These are phyloP conservation scores for Lichtheimia corymbifera DNA, from an alignment of 371 early-diverging fungal genomes.

Conservation along the genomic window DNA sequence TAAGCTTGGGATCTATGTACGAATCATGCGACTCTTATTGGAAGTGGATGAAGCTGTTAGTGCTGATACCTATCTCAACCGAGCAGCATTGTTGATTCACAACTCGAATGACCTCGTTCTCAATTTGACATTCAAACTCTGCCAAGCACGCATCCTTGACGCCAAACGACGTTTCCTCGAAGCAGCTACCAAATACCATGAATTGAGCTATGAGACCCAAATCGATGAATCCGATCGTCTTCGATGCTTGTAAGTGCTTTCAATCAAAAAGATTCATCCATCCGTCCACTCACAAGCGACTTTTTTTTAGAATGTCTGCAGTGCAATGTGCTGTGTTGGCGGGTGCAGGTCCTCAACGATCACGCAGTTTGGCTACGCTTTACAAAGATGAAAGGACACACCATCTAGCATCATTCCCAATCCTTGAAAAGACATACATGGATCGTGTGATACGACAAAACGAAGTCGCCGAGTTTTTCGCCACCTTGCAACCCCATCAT, in stretches of 20 bases:
- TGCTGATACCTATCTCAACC: conserved; percentile 83
- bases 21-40: conserved; percentile 79
- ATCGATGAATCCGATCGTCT: conserved; percentile 69
- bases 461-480: conserved; percentile 80
- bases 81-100: conserved; percentile 73
- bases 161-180: conserved; percentile 85
- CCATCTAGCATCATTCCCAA: conserved; percentile 62
- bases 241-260: conserved; percentile 56
- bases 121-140: conserved; percentile 65
- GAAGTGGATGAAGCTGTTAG: conserved; percentile 83
- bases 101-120: conserved; percentile 53
- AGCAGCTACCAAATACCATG: conserved; percentile 84
- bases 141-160: conserved; percentile 87
- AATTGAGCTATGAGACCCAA: conserved; percentile 72
- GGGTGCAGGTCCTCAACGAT: conserved; percentile 89
- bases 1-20: conserved; percentile 80
- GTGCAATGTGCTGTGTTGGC: conserved; percentile 88
- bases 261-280: not conserved
- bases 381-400: conserved; percentile 90
- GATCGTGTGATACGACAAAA: conserved; percentile 78
- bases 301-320: conserved; percentile 54
- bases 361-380: conserved; percentile 85
- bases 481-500: conserved; percentile 80
- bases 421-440: conserved; percentile 90
- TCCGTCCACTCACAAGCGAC: not conserved